Evolutionary conservation across 202 grass and related monocot species (phyloP), one percentile per base, ranked within the genome.

Genomic region (Panicum virgatum): DNA sequence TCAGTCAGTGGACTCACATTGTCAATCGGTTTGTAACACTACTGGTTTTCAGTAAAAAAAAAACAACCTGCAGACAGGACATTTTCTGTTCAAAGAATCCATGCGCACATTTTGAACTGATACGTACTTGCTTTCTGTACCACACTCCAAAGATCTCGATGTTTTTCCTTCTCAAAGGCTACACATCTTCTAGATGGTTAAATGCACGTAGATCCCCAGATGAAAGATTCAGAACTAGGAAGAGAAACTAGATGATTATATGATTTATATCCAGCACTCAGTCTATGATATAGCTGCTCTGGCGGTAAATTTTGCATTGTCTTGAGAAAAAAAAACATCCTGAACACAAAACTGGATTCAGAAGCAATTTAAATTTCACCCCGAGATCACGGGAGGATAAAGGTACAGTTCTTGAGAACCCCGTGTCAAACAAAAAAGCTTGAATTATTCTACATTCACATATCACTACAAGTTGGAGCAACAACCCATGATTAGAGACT

Each of bases 381-480:
- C 29, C 11, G 1, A 3, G 23, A 5, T 29, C 68, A 52, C 13
- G 27, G 5, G 27, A 39, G 6, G 3, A 27, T 13, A 70, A 66
- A 19, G 30, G 40, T 43, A 58, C 39, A 34, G 32, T 54, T 80
- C 62, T 47, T 62, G 43, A 69, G 36, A n/a, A n/a, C n/a, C n/a
- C n/a, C n/a, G n/a, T n/a, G n/a, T n/a, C n/a, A n/a, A n/a, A n/a
- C n/a, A n/a, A n/a, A n/a, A 53, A 70, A 22, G 30, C 12, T 25
- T 40, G 20, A 69, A 64, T 70, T 80, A 83, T 83, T 83, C 22
- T 38, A 29, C 62, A 80, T 83, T 54, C 84, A 82, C 79, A 70
- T 12, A 51, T 51, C 46, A 69, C 57, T 60, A 60, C 53, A 78
- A 62, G 70, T 27, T 68, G 70, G 80, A 69, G 38, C 59, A 75